A percentile compares a stretch with the other conserved stretches of the same genome.
These are phyloP conservation scores for Apiotrichum akiyoshidainum DNA, from an alignment of 1,284 basidiomycete genomes.

Conservation along the genomic window DNA sequence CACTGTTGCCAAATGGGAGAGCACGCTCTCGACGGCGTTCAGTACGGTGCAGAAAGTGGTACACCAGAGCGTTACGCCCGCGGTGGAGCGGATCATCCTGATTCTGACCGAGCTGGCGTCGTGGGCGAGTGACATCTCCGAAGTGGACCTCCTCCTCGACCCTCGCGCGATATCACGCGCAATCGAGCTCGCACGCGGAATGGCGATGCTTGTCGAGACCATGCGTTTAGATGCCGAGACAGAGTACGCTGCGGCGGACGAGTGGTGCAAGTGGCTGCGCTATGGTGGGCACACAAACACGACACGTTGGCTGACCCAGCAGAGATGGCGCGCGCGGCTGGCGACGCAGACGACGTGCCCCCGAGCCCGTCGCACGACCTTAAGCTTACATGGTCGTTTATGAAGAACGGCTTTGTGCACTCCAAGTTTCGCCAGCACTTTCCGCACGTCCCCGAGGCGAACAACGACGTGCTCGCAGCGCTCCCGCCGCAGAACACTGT, in stretches of 20 bases:
- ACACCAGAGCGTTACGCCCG: conserved; percentile 38
- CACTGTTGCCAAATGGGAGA: conserved; percentile 45
- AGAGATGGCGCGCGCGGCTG: conserved; percentile 13
- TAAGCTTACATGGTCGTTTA: conserved; percentile 45
- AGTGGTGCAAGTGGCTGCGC: conserved; percentile 47
- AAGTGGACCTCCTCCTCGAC: conserved; percentile 5
- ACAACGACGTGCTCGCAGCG: conserved; percentile 3
- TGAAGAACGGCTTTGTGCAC: conserved; percentile 37
- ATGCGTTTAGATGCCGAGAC: conserved; percentile 37
- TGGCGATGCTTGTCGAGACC: conserved; percentile 26
- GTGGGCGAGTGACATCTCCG: conserved; percentile 21
- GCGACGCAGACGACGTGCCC: conserved; percentile 9
- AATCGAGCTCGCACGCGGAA: not conserved
- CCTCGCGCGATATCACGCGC: not conserved
- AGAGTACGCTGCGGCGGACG: conserved; percentile 30
- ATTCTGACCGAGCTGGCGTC: conserved; percentile 41
- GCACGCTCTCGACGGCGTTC: conserved; percentile 29
- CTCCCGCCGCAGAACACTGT: not conserved
- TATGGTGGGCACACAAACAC: conserved; percentile 32
- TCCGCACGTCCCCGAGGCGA: conserved; percentile 20
- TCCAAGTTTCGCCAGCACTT: conserved; percentile 34
- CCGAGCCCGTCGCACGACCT: conserved; percentile 34
- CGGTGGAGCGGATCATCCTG: conserved; percentile 39
- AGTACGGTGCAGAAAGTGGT: conserved; percentile 35
- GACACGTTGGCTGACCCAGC: not conserved